Base-by-base conservation (phyloP, 192 early-diverging fungal genomes). In the Coemansia sp. region DNA sequence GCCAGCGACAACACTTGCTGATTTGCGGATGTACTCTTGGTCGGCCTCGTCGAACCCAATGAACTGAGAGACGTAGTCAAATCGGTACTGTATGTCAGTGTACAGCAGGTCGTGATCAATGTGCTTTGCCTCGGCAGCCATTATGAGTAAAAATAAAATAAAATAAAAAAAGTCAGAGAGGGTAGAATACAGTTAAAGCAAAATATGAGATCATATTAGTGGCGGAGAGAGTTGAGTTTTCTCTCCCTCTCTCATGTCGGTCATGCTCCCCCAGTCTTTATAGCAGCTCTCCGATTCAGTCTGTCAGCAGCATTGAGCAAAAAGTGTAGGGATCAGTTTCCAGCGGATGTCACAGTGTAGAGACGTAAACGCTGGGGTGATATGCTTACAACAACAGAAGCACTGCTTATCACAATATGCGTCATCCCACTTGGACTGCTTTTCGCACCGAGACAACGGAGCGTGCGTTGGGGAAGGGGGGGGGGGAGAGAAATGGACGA, bases 51-150 rank as follows among this genome's bases (percentile, higher is more conserved):
- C 86, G 67, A 94, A 94, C 42, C 86, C 89, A 40, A 92, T 84
- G 49, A 94, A 93, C 56, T 82, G 71, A 8, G 90, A 71, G 20
- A 94, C 90, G 51, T 92, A 93, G 39, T 90, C 79, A 71, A 88
- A 91, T n/a, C 93, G 88, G 86, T 94, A 94, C 72, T 83, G 61
- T 29, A 87, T 66, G 63, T 94, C 93, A 31, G 86, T 84, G 77
- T 93, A 92, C 19, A 94, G 80, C 25, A 86, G 72, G 41, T 85
- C 75, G 59, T 85, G 79, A 51, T 92, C 92, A 68, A 93, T 87
- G 68, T 85, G 81, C 64, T 87, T 54, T 47, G 32, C 73, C 79
- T 85, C 84, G 14, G 59, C 56, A 29, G 58, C n/a, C 59, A 70
- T 76, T 38, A 14, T n/a, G n/a, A n/a, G n/a, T n/a, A n/a, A n/a